Evolutionary conservation across 169 alveolate genomes (phyloP).

Genomic region (Perkinsus olseni): DNA sequence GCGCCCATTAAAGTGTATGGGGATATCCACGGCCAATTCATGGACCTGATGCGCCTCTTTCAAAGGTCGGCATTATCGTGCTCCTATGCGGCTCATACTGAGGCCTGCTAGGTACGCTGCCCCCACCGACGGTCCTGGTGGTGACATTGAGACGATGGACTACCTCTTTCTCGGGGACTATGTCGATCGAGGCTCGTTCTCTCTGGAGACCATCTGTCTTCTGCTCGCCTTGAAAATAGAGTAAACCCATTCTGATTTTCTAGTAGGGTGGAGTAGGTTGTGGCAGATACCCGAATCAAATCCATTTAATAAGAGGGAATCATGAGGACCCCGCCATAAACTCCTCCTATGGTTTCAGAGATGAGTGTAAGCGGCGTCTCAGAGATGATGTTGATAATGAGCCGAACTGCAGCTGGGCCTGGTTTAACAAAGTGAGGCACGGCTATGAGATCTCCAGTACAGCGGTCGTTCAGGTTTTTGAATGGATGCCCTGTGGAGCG

Average conservation of each 20-base stretch:
- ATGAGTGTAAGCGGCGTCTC: slow-evolving; percentile 92
- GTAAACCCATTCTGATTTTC: background rate
- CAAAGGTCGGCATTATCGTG: slow-evolving; percentile 24
- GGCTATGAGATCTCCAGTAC: background rate
- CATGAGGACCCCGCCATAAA: slow-evolving; percentile 98
- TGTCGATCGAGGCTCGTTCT: slow-evolving; percentile 94
- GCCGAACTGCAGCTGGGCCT: slow-evolving; percentile 83
- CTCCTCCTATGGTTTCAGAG: slow-evolving; percentile 95
- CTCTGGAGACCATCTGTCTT: slow-evolving; percentile 88
- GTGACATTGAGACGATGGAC: slow-evolving; percentile 95
- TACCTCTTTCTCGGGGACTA: slow-evolving; percentile 96
- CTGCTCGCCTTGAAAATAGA: slow-evolving; percentile 85
- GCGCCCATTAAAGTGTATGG: slow-evolving; percentile 97
- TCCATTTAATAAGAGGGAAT: slow-evolving; percentile 95
- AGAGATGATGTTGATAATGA: slow-evolving; percentile 84
- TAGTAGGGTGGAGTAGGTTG: background rate
- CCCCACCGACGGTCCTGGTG: slow-evolving; percentile 62
- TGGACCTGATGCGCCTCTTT: slow-evolving; percentile 94
- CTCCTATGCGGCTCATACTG: slow-evolving; percentile 19
- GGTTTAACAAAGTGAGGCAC: slow-evolving; percentile 73
- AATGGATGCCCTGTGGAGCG: slow-evolving; percentile 98
- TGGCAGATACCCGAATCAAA: slow-evolving; percentile 86
- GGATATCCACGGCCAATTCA: slow-evolving; percentile 97
- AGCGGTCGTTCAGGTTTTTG: slow-evolving; percentile 56
- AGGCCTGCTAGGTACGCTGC: slow-evolving; percentile 56